Evolutionary conservation across 2,329 filamentous ascomycete species (phyloP).

Genomic region (Fusarium succisae): DNA sequence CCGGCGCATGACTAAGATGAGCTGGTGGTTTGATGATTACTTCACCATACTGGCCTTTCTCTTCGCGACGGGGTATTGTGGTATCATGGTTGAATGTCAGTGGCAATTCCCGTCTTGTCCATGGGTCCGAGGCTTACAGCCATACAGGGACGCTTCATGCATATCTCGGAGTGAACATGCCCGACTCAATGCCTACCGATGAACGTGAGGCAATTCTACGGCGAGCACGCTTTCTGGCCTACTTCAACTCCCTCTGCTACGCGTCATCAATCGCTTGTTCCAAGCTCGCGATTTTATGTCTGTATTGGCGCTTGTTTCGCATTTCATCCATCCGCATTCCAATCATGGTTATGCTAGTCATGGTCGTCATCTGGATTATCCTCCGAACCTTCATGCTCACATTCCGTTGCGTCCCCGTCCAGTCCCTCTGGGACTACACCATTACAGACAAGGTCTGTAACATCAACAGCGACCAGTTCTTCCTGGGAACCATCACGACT

Average conservation of each 20-base stretch:
- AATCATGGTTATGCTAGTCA: constrained; percentile 39
- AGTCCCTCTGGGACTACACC: constrained; percentile 46
- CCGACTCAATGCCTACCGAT: background rate
- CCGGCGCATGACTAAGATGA: constrained; percentile 32
- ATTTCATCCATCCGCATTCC: constrained; percentile 41
- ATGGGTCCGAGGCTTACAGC: background rate
- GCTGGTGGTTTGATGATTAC: constrained; percentile 40
- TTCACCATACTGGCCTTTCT: constrained; percentile 33
- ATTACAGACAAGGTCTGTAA: constrained; percentile 41
- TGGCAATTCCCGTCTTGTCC: background rate
- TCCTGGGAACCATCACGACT: constrained; percentile 44
- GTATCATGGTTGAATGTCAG: constrained; percentile 34
- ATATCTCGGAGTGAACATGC: constrained; percentile 32
- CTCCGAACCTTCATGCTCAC: constrained; percentile 45
- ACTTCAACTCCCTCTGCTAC: constrained; percentile 34
- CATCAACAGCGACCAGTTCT: constrained; percentile 45
- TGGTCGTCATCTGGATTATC: constrained; percentile 40
- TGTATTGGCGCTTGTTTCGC: constrained; percentile 46
- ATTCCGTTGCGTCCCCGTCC: constrained; percentile 48
- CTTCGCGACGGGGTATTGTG: constrained; percentile 29
- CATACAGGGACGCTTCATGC: constrained; percentile 29
- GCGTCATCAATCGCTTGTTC: constrained; percentile 40
- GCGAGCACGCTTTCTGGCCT: constrained; percentile 24
- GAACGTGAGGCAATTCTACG: constrained; percentile 17
- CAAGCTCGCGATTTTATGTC: constrained; percentile 43